A percentile compares a stretch with the other conserved stretches of the same genome.
Conservation (phyloP, 176 grass and related monocot species). For the Cenchrus purpureus region DNA sequence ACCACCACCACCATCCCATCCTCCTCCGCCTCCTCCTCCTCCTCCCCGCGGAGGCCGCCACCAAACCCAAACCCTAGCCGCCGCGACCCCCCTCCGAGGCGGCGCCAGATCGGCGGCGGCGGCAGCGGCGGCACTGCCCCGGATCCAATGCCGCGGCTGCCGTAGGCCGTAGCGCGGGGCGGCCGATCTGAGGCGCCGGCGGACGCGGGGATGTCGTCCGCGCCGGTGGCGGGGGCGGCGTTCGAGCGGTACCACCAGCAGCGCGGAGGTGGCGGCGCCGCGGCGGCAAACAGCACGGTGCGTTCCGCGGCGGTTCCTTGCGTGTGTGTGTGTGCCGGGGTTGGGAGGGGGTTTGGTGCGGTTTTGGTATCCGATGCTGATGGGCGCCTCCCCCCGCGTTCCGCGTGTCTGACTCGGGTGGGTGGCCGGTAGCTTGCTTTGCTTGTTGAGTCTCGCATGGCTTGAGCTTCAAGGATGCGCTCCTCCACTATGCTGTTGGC, state of each 20-base stretch:
- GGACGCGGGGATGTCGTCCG: conserved; percentile 59
- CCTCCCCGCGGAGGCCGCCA: conserved; percentile 5
- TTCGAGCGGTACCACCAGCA: conserved; percentile 65
- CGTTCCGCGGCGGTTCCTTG: conserved; percentile 45
- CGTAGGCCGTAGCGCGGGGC: conserved; percentile 42
- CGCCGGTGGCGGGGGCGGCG: conserved; percentile 51
- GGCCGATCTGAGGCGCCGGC: conserved; percentile 49
- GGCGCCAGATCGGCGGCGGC: conserved; percentile 45
- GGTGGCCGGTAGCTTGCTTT: conserved; percentile 2
- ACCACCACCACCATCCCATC: not conserved
- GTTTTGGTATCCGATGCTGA: conserved; percentile 50
- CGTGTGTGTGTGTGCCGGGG: conserved; percentile 14
- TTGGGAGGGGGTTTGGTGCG: conserved; percentile 31
- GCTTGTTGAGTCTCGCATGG: conserved; percentile 30
- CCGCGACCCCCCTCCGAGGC: conserved; percentile 8
- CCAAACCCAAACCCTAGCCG: conserved; percentile 53
- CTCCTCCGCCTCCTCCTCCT: conserved; percentile 1
- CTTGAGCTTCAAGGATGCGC: not conserved
- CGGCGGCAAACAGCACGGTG: conserved; percentile 54
- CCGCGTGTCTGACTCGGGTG: conserved; percentile 10
- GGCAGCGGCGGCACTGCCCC: conserved; percentile 22
- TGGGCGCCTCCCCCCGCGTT: conserved; percentile 22
- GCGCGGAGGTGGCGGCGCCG: conserved; percentile 42
- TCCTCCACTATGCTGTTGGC: not conserved
- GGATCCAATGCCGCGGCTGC: conserved; percentile 42